Evolutionary conservation across 2,329 filamentous ascomycete genomes (phyloP).

Genomic region (Laburnicola sp.): DNA sequence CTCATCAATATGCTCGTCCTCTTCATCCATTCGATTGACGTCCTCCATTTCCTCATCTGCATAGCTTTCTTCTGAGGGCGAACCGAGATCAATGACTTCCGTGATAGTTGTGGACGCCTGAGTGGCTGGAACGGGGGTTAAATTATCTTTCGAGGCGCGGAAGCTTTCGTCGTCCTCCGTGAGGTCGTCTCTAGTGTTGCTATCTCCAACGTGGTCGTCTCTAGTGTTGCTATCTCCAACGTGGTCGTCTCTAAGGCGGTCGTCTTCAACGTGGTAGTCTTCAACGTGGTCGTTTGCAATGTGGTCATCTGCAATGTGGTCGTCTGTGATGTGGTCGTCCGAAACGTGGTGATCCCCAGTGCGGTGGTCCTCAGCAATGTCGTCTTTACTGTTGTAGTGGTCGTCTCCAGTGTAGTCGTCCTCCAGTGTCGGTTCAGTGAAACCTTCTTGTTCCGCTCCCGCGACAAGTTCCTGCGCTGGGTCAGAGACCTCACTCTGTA

Average conservation of each 20-base stretch:
- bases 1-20: background rate
- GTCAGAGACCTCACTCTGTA: background rate
- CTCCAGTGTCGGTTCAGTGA: background rate
- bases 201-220: too few relatives aligned
- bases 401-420: too few relatives aligned
- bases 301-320: too few relatives aligned
- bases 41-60: background rate
- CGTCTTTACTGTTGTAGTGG: too few relatives aligned
- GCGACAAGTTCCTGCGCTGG: too few relatives aligned
- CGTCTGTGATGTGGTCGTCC: too few relatives aligned
- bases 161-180: background rate
- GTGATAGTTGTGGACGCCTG: constrained; percentile 11
- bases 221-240: background rate
- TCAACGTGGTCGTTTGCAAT: too few relatives aligned
- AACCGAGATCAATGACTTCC: constrained; percentile 30
- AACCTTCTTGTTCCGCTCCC: background rate
- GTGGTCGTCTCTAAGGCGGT: too few relatives aligned
- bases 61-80: constrained; percentile 17
- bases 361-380: too few relatives aligned
- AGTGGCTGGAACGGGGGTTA: background rate
- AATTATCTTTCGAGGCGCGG: background rate
- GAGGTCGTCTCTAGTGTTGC: background rate
- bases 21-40: background rate
- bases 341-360: too few relatives aligned
- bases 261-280: too few relatives aligned